A percentile compares a stretch with the other conserved stretches of the same genome.
phyloP scores from a whole-genome alignment of 1,284 basidiomycete genomes.

The Naganishia liquefaciens region DNA sequence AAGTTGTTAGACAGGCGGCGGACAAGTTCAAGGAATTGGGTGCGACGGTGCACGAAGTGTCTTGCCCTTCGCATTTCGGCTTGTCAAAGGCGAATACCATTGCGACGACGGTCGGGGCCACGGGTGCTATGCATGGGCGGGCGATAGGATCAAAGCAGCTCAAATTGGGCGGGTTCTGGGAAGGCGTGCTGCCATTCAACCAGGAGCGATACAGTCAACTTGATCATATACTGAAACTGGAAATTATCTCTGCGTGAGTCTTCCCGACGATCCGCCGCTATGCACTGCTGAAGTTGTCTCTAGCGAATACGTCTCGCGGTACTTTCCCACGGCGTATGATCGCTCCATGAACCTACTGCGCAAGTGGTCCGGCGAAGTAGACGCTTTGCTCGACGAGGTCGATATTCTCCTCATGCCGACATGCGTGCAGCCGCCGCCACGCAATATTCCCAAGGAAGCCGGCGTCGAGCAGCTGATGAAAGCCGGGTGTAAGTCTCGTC shows the following conservation, averaged over 20 bases:
- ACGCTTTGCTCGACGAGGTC: constrained; percentile 51
- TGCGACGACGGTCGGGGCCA: constrained; percentile 36
- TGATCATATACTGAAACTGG: constrained; percentile 34
- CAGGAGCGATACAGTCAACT: constrained; percentile 55
- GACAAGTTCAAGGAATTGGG: constrained; percentile 52
- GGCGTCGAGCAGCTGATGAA: constrained; percentile 32
- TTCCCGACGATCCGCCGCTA: background rate
- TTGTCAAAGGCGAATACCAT: constrained; percentile 37
- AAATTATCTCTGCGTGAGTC: constrained; percentile 29
- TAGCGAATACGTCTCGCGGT: constrained; percentile 42
- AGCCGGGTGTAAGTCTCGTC: constrained; percentile 26
- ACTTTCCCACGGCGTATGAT: constrained; percentile 49
- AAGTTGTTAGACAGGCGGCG: constrained; percentile 50
- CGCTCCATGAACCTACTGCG: constrained; percentile 56
- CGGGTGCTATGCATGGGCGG: constrained; percentile 43
- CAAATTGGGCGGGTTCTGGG: constrained; percentile 54
- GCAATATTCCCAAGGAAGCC: constrained; percentile 29
- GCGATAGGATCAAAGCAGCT: constrained; percentile 49
- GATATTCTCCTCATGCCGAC: constrained; percentile 59
- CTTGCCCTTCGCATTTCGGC: constrained; percentile 49
- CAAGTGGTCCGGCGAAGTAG: constrained; percentile 55
- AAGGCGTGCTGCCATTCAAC: constrained; percentile 53
- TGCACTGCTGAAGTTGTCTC: background rate
- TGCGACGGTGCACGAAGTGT: constrained; percentile 55
- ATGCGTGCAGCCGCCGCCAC: constrained; percentile 36